Conservation (phyloP, 2,329 filamentous ascomycete genomes). For the Aspergillus sp. region DNA sequence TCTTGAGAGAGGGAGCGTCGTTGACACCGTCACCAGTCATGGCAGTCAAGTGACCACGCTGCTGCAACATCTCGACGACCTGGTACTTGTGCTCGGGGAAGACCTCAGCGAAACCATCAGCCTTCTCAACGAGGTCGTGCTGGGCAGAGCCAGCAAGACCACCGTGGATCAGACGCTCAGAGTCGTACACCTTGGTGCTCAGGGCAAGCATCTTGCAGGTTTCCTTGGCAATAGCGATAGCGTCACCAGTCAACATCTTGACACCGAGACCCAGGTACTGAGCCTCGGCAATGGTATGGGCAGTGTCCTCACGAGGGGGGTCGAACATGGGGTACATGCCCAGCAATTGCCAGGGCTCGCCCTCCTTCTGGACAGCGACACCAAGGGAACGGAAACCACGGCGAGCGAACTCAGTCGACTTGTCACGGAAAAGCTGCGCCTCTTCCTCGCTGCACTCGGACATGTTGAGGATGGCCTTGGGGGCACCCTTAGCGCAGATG, state of each 20-base stretch:
- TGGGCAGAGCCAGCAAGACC: slow-evolving; percentile 64
- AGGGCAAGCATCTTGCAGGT: slow-evolving; percentile 75
- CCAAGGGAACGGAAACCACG: slow-evolving; percentile 74
- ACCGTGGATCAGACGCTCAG: slow-evolving; percentile 66
- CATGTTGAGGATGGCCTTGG: slow-evolving; percentile 64
- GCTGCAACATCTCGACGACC: slow-evolving; percentile 67
- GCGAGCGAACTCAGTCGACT: slow-evolving; percentile 66
- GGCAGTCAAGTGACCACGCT: slow-evolving; percentile 63
- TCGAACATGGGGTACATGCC: slow-evolving; percentile 76
- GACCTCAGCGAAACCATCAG: slow-evolving; percentile 65
- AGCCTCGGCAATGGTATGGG: slow-evolving; percentile 68
- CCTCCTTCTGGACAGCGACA: slow-evolving; percentile 70
- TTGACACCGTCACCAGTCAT: slow-evolving; percentile 74
- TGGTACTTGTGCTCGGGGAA: slow-evolving; percentile 71
- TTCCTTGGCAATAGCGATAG: slow-evolving; percentile 71
- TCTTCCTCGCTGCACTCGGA: slow-evolving; percentile 59
- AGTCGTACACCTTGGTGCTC: slow-evolving; percentile 74
- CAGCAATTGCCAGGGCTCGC: slow-evolving; percentile 64
- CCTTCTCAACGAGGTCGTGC: slow-evolving; percentile 68
- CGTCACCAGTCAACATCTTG: slow-evolving; percentile 76
- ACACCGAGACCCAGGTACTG: slow-evolving; percentile 68
- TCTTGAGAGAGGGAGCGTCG: slow-evolving; percentile 65
- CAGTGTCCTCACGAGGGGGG: slow-evolving; percentile 68
- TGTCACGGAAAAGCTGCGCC: slow-evolving; percentile 59
- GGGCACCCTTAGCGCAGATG: slow-evolving; percentile 68